phyloP scores from a whole-genome alignment of 345 rosid genomes.

The Eucalyptus brandiana region DNA sequence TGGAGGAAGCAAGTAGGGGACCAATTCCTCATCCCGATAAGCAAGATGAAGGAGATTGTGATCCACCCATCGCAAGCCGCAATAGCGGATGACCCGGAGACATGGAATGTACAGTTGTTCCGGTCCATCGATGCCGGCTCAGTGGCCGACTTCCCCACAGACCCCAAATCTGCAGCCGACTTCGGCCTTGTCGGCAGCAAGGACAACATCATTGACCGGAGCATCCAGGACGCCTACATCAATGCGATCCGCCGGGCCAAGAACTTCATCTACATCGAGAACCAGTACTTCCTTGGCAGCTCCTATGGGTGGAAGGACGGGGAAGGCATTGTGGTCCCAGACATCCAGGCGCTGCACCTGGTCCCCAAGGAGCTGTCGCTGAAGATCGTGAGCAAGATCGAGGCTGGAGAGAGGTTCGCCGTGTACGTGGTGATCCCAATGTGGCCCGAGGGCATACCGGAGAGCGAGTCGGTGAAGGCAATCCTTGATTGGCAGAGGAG shows the following conservation, averaged over 20 bases:
- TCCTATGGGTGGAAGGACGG: conserved; percentile 55
- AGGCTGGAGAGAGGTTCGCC: conserved; percentile 55
- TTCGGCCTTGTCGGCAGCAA: conserved; percentile 50
- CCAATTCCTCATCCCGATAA: conserved; percentile 9
- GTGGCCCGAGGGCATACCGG: conserved; percentile 88
- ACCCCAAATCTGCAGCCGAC: conserved; percentile 16
- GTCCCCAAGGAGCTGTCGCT: conserved; percentile 72
- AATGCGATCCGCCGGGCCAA: conserved; percentile 69
- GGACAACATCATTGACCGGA: conserved; percentile 42
- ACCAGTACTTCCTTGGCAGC: conserved; percentile 80
- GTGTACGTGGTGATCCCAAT: conserved; percentile 77
- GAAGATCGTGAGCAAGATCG: conserved; percentile 68
- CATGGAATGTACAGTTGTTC: conserved; percentile 62
- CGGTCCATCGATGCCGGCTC: conserved; percentile 60
- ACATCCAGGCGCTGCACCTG: conserved; percentile 54
- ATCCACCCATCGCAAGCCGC: conserved; percentile 9
- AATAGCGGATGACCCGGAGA: conserved; percentile 5
- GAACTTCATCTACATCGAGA: conserved; percentile 76
- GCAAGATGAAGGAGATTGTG: neutral
- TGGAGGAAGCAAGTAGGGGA: conserved; percentile 53
- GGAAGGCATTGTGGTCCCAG: conserved; percentile 14
- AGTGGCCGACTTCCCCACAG: conserved; percentile 14
- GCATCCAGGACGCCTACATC: conserved; percentile 84
- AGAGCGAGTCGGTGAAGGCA: conserved; percentile 55
- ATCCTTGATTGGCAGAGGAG: conserved; percentile 87